Percentiles rank a stretch among this genome's conserved stretches.
phyloP scores from a whole-genome alignment of 83 land plant species.

The Picea engelmannii region DNA sequence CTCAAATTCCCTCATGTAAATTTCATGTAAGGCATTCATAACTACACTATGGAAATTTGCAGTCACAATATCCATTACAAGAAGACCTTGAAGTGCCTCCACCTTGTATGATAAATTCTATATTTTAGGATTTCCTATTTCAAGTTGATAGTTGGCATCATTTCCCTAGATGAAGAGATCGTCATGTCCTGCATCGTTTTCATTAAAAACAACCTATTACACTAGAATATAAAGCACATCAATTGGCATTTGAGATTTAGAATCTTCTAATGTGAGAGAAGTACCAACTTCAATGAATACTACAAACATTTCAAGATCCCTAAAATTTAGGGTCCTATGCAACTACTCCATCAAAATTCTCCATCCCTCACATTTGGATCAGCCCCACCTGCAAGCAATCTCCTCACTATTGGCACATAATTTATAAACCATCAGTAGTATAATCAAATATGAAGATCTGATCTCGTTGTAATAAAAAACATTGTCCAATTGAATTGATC shows the following conservation, averaged over 20 bases:
- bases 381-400: too few species aligned
- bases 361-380: too few species aligned
- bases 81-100: slow-evolving; percentile 81
- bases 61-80: slow-evolving; percentile 64
- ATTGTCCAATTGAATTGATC: too few species aligned
- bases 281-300: slow-evolving; percentile 88
- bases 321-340: slow-evolving; percentile 98
- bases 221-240: slow-evolving; percentile 96
- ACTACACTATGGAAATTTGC: slow-evolving; percentile 98
- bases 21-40: slow-evolving; percentile 66
- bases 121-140: slow-evolving; percentile 89
- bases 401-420: too few species aligned
- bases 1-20: slow-evolving; percentile 99
- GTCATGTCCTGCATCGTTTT: slow-evolving; percentile 64
- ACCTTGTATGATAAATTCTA: slow-evolving; percentile 86
- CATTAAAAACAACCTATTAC: slow-evolving; percentile 45
- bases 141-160: slow-evolving; percentile 97
- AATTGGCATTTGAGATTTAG: slow-evolving; percentile 73
- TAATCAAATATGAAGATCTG: too few species aligned
- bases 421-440: too few species aligned
- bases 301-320: slow-evolving; percentile 95
- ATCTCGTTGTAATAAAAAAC: too few species aligned
- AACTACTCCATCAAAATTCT: slow-evolving; percentile 98
- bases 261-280: slow-evolving; percentile 79
- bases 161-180: slow-evolving; percentile 99